Base-by-base conservation (phyloP, 148 eudicot genomes). In the Dianthus caryophyllus region DNA sequence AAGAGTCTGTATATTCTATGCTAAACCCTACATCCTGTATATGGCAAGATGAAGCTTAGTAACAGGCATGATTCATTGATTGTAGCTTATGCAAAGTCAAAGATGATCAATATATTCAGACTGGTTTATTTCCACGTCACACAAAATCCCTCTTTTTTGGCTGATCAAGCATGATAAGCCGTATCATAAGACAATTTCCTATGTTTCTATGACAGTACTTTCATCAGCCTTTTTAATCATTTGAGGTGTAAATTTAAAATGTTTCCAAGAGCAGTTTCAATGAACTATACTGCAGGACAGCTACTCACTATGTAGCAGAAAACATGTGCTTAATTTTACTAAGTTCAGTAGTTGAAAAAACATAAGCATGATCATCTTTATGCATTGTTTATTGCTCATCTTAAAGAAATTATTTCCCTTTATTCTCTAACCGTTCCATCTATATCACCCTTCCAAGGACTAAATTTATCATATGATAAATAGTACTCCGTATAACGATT, bases 1-100 rank as follows among this genome's bases (percentile, higher is more conserved):
- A 76, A 71, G 83, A 47, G 76, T 83, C 83, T 18, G 80, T 76
- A 67, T 79, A 85, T 70, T 94, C 98, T 72, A 94, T 73, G 64
- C 92, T 88, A 75, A 90, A 94, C 62, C 98, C 98, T 73, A 94
- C 75, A 73, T 94, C 98, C 98, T 94, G 90, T 50, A 61, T 15
- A 65, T 50, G 52, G 68, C 71, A 72, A 76, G 41, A 48, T 53
- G 62, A 62, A 50, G 65, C 65, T 70, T 69, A 84, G 56, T 60
- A 33, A 44, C 41, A 70, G 59, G 53, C 38, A 60, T 29, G 47
- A 17, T 11, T 41, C 24, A 1, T 66, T 30, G 25, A 43, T 2
- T 59, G 46, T 68, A 43, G 46, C 50, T 47, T 15, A 36, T 26
- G 17, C 25, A 47, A 36, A 61, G 39, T 50, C 38, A 15, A 54